phyloP scores from a whole-genome alignment of 768 basidiomycete genomes.

The Albatrellus ellisii region DNA sequence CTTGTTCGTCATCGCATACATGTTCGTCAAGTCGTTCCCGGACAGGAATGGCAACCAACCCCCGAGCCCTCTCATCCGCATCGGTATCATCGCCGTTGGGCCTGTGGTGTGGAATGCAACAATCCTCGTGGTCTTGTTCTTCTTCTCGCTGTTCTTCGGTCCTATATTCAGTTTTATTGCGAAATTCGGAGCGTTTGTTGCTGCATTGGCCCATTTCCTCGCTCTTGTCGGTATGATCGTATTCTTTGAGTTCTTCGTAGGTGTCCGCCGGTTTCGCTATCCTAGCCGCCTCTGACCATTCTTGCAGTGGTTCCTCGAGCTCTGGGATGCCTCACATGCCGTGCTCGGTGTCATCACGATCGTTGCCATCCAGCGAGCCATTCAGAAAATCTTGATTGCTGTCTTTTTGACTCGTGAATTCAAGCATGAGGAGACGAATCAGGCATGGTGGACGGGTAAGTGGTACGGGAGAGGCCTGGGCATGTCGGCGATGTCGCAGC shows the following conservation, averaged over 20 bases:
- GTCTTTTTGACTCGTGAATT: constrained; percentile 95
- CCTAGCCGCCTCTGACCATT: constrained; percentile 7
- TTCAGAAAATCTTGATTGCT: constrained; percentile 89
- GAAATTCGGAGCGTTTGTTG: constrained; percentile 88
- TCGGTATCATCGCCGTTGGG: constrained; percentile 78
- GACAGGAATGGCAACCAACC: constrained; percentile 41
- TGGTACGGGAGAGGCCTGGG: constrained; percentile 97
- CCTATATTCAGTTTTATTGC: constrained; percentile 77
- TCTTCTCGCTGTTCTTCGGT: constrained; percentile 84
- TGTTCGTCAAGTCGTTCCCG: constrained; percentile 91
- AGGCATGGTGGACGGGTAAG: constrained; percentile 97
- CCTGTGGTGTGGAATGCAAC: constrained; percentile 95
- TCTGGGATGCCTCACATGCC: constrained; percentile 85
- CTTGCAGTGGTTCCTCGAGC: constrained; percentile 81
- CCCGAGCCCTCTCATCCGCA: constrained; percentile 83
- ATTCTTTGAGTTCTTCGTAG: constrained; percentile 94
- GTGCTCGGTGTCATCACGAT: constrained; percentile 88
- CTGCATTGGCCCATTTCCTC: constrained; percentile 76
- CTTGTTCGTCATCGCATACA: constrained; percentile 74
- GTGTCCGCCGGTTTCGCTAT: constrained; percentile 25
- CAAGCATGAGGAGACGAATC: constrained; percentile 98
- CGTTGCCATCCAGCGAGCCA: constrained; percentile 81
- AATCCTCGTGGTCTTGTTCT: constrained; percentile 73
- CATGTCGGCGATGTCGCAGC: constrained; percentile 88
- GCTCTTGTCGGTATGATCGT: constrained; percentile 71